These are phyloP conservation scores for Microstegium vimineum DNA, from an alignment of 176 grass and related monocot genomes.

Conservation along the genomic window DNA sequence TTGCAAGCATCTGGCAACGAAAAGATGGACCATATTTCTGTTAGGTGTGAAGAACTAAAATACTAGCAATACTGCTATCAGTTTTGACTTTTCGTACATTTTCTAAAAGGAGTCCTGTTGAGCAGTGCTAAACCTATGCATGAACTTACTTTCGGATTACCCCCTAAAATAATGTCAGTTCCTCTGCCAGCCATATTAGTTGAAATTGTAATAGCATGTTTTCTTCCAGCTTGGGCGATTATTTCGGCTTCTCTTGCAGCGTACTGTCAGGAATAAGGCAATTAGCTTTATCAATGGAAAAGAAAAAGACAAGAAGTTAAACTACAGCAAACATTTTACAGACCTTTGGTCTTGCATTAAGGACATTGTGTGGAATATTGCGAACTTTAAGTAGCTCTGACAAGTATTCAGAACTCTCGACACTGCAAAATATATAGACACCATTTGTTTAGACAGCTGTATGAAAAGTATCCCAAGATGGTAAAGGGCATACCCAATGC, in stretches of 20 bases:
- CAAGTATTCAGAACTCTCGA: conserved; percentile 95
- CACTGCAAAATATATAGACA: conserved; percentile 48
- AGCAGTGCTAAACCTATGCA: conserved; percentile 17
- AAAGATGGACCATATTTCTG: conserved; percentile 9
- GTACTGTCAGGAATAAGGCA: conserved; percentile 56
- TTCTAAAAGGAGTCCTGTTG: background rate
- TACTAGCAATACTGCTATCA: background rate
- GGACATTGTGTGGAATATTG: conserved; percentile 93
- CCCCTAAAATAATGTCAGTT: conserved; percentile 97
- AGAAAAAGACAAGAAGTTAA: conserved; percentile 5
- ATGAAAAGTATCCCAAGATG: background rate
- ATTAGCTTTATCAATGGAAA: conserved; percentile 23
- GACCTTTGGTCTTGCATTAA: conserved; percentile 98
- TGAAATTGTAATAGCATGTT: conserved; percentile 97
- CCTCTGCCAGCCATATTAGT: conserved; percentile 99
- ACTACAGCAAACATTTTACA: conserved; percentile 26
- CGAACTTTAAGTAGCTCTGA: conserved; percentile 74
- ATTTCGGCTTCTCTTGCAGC: conserved; percentile 94
- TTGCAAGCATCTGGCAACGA: conserved; percentile 83
- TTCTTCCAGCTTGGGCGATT: conserved; percentile 91
- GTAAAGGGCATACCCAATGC: background rate
- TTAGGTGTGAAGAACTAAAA: background rate
- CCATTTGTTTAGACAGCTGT: conserved; percentile 3
- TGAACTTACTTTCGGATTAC: conserved; percentile 79
- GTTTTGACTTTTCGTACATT: conserved; percentile 19